These are phyloP conservation scores for Agaricales sp. DNA, from an alignment of 1,284 basidiomycete genomes.

Conservation along the genomic window DNA sequence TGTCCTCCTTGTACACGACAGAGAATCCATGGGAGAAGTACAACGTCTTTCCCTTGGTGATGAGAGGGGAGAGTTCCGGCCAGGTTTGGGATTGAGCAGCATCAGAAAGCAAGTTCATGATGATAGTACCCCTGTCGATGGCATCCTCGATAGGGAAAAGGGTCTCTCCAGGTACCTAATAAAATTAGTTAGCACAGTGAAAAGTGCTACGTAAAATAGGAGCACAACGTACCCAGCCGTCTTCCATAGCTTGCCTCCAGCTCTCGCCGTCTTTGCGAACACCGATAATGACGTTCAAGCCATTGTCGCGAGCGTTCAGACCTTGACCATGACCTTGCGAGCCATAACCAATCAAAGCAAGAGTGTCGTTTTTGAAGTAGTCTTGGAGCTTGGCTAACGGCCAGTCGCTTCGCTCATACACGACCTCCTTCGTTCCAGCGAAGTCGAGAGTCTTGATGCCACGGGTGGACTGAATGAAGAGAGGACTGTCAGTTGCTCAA, in stretches of 20 bases:
- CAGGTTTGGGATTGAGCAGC: constrained; percentile 97
- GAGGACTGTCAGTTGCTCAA: constrained; percentile 7
- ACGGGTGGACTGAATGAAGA: constrained; percentile 32
- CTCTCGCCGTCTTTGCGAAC: constrained; percentile 95
- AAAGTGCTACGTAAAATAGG: not conserved
- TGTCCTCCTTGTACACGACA: constrained; percentile 97
- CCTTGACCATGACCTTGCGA: constrained; percentile 99
- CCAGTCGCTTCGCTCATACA: constrained; percentile 99
- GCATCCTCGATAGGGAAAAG: constrained; percentile 99
- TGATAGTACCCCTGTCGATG: constrained; percentile 91
- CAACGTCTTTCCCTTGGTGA: constrained; percentile 99
- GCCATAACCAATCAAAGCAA: constrained; percentile 97
- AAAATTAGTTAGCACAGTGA: constrained; percentile 2
- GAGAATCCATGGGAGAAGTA: constrained; percentile 99
- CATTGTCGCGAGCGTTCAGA: constrained; percentile 97
- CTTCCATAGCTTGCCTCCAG: constrained; percentile 93
- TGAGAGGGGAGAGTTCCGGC: constrained; percentile 79
- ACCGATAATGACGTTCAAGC: constrained; percentile 97
- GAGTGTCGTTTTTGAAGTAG: constrained; percentile 99
- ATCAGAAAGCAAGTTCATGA: constrained; percentile 99
- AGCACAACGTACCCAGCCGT: constrained; percentile 76
- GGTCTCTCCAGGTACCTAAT: constrained; percentile 87
- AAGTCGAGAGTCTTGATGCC: constrained; percentile 98
- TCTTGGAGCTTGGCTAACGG: constrained; percentile 96
- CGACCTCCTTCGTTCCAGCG: constrained; percentile 89